These are phyloP conservation scores for Chrysosporium keratinophilum DNA, from an alignment of 2,329 filamentous ascomycete genomes.

Conservation along the genomic window DNA sequence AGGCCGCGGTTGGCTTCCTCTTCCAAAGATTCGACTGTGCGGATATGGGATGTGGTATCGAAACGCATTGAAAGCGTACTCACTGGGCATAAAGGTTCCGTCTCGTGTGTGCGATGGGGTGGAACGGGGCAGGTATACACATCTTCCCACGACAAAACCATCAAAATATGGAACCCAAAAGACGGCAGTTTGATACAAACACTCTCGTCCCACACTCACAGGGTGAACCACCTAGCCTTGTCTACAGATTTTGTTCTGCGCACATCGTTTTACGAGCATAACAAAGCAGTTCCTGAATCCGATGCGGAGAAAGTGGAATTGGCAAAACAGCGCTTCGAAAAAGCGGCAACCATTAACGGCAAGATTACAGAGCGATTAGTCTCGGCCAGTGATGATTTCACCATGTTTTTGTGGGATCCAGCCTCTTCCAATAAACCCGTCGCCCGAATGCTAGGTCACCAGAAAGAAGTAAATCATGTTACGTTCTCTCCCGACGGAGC, in stretches of 20 bases:
- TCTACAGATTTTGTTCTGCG: slow-evolving; percentile 85
- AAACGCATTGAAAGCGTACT: slow-evolving; percentile 71
- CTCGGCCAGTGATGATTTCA: slow-evolving; percentile 89
- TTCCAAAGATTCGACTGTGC: slow-evolving; percentile 78
- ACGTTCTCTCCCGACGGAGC: slow-evolving; percentile 84
- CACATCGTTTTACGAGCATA: slow-evolving; percentile 79
- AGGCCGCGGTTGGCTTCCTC: slow-evolving; percentile 72
- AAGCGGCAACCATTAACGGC: slow-evolving; percentile 66
- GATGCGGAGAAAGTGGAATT: slow-evolving; percentile 62
- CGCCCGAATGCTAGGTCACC: slow-evolving; percentile 80
- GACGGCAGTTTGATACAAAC: slow-evolving; percentile 73
- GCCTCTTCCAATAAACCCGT: slow-evolving; percentile 68
- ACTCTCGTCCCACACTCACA: slow-evolving; percentile 74
- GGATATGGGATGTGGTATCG: slow-evolving; percentile 74
- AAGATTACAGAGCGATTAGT: slow-evolving; percentile 74
- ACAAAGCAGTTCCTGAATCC: slow-evolving; percentile 55
- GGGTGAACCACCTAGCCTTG: slow-evolving; percentile 89
- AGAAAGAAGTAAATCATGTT: slow-evolving; percentile 94
- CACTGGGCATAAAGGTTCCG: slow-evolving; percentile 76
- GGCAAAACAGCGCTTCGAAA: slow-evolving; percentile 73
- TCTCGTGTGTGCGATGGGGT: slow-evolving; percentile 90
- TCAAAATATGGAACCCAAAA: slow-evolving; percentile 78
- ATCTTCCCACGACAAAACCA: slow-evolving; percentile 78
- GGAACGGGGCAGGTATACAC: slow-evolving; percentile 79
- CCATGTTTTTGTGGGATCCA: slow-evolving; percentile 92